These are phyloP conservation scores for Komagataella kurtzmanii DNA, from an alignment of 805 yeast genomes.

Conservation along the genomic window DNA sequence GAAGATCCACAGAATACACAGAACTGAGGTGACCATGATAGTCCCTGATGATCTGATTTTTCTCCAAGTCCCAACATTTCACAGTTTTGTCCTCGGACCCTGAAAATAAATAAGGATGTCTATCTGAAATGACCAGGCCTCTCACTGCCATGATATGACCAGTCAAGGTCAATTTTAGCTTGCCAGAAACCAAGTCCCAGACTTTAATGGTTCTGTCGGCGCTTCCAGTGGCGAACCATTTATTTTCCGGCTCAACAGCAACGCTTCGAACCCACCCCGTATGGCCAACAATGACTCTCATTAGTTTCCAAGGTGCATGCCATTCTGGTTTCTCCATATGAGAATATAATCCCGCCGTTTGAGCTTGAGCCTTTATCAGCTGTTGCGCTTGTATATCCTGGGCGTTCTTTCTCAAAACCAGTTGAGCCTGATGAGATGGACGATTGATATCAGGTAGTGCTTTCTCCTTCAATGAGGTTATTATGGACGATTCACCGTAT, in stretches of 20 bases:
- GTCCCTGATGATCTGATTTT: slow-evolving; percentile 66
- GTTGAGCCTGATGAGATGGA: not conserved
- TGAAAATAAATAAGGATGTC: slow-evolving; percentile 81
- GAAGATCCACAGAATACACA: slow-evolving; percentile 70
- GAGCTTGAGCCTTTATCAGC: not conserved
- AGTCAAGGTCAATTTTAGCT: slow-evolving; percentile 60
- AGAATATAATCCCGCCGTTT: not conserved
- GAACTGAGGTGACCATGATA: slow-evolving; percentile 94
- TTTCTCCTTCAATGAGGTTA: not conserved
- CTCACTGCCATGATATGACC: slow-evolving; percentile 90
- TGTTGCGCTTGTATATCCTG: not conserved
- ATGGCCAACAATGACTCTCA: slow-evolving; percentile 75
- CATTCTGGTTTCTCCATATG: slow-evolving; percentile 14
- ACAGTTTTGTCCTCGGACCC: slow-evolving; percentile 90
- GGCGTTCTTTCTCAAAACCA: not conserved
- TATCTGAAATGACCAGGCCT: slow-evolving; percentile 54
- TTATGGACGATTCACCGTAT: not conserved
- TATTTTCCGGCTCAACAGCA: slow-evolving; percentile 72
- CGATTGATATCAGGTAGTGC: slow-evolving; percentile 8
- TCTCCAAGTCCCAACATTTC: slow-evolving; percentile 93
- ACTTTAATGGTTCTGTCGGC: slow-evolving; percentile 79
- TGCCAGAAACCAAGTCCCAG: slow-evolving; percentile 76
- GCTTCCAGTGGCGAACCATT: slow-evolving; percentile 89
- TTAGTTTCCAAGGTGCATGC: slow-evolving; percentile 63
- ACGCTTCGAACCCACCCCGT: slow-evolving; percentile 86